phyloP scores from a whole-genome alignment of 441 rosid genomes.

The Raphanus hybrid region DNA sequence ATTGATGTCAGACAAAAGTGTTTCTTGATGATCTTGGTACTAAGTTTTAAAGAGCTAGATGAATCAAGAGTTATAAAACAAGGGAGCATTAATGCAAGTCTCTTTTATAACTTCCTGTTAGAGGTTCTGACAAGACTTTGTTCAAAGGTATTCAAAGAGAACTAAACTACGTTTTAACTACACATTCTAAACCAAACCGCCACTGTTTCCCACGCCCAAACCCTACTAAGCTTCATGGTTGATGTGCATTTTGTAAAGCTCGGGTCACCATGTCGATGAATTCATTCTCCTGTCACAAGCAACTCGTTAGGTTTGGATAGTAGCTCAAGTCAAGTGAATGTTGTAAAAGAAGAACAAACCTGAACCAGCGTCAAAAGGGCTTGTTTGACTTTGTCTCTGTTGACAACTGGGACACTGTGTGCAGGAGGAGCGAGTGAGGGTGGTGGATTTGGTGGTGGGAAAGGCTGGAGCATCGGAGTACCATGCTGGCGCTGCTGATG shows the following conservation, averaged over 20 bases:
- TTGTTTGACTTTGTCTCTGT: slow-evolving; percentile 75
- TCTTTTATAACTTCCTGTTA: neutral
- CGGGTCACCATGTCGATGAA: slow-evolving; percentile 83
- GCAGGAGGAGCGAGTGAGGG: slow-evolving; percentile 81
- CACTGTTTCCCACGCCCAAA: neutral
- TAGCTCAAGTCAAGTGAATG: slow-evolving; percentile 8
- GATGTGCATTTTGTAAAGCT: slow-evolving; percentile 75
- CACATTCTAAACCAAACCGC: slow-evolving; percentile 33
- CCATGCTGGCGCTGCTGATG: slow-evolving; percentile 75
- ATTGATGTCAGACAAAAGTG: no score
- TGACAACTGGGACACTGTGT: slow-evolving; percentile 53
- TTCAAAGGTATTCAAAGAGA: slow-evolving; percentile 22
- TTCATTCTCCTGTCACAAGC: slow-evolving; percentile 64
- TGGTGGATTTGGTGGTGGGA: slow-evolving; percentile 95
- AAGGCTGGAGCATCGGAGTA: slow-evolving; percentile 90
- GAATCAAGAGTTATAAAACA: no score
- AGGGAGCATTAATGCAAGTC: no score
- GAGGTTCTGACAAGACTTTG: slow-evolving; percentile 27
- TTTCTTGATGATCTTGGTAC: no score
- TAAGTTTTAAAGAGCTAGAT: no score
- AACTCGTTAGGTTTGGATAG: slow-evolving; percentile 21
- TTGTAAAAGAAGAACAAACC: slow-evolving; percentile 55
- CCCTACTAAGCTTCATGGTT: slow-evolving; percentile 46
- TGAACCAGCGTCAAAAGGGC: slow-evolving; percentile 81
- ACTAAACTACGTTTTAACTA: slow-evolving; percentile 37